These are phyloP conservation scores for Coccomyxa sp. DNA, from an alignment of 139 green algal genomes.

Conservation along the genomic window DNA sequence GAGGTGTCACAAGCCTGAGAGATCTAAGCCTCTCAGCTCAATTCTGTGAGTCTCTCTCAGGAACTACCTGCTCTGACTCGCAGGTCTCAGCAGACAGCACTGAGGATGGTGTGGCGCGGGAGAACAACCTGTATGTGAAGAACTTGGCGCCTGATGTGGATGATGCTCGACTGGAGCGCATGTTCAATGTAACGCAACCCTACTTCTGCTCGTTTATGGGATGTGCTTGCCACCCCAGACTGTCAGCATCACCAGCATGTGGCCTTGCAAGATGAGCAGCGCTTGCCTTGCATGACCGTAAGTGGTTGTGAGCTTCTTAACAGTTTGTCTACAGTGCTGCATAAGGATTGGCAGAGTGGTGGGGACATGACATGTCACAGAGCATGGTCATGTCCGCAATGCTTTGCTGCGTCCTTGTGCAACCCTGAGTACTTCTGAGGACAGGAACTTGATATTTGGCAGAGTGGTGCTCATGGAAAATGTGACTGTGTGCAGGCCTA, in stretches of 20 bases:
- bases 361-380: not conserved
- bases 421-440: not conserved
- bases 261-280: not conserved
- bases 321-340: not conserved
- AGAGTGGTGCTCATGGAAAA: not conserved
- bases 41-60: too few relatives aligned
- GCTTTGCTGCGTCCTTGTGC: not conserved
- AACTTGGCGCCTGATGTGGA: not conserved
- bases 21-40: too few relatives aligned
- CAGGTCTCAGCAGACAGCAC: not conserved
- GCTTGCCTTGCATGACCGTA: not conserved
- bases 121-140: slow-evolving; percentile 2
- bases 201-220: not conserved
- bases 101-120: not conserved
- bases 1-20: too few relatives aligned
- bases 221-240: too few relatives aligned
- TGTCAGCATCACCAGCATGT: not conserved
- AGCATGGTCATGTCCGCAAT: too few relatives aligned
- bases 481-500: not conserved
- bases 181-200: not conserved
- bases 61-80: too few relatives aligned
- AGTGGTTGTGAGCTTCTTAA: too few relatives aligned
- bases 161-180: not conserved
- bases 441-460: not conserved
- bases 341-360: not conserved